Evolutionary conservation across 495 filamentous ascomycete genomes (phyloP), one percentile per base, ranked within the genome.

Genomic region (Hypoxylon rickii): DNA sequence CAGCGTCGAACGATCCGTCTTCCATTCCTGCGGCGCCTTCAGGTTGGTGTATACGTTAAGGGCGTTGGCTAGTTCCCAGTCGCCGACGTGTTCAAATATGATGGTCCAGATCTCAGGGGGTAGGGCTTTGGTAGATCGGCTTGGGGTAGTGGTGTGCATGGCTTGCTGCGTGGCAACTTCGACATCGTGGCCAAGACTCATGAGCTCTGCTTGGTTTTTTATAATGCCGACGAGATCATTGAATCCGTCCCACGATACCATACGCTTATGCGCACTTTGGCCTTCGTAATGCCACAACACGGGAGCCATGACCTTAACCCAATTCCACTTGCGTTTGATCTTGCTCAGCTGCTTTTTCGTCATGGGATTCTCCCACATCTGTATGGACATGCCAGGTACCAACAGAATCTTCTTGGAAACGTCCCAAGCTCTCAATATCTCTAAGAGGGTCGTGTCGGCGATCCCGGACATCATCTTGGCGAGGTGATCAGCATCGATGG

Each of bases 21-120:
- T 71, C 92, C 92, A 97, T 64, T 89, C 85, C 12, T 74, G 63
- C 1, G 92, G 91, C 22, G 86, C 83, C 12, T 83, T 78, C 5
- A 96, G 73, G 37, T 78, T 90, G 3, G 89, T 88, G 58, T 86
- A 89, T 34, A 97, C 78, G 44, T 89, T 85, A 10, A 97, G 79
- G 1, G 88, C 85, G 42, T 81, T 86, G 12, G 92, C 87, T 2
- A 91, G 78, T 71, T 96, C 92, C 92, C 92, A 97, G 66, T 97
- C 92, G 12, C 83, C 83, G 12, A 90, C 79, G 57, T 86, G 84
- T 59, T 94, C 87, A 34, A 97, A 85, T 18, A 97, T 87, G 39
- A 89, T 87, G 20, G 88, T 83, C 92, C 92, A 96, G 18, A 97
- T 77, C 69, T 97, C 92, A 0, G 88, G 83, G 0, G 92, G 92